Conservation (phyloP, 2,329 filamentous ascomycete species). For the Arthrobotrys conoides region DNA sequence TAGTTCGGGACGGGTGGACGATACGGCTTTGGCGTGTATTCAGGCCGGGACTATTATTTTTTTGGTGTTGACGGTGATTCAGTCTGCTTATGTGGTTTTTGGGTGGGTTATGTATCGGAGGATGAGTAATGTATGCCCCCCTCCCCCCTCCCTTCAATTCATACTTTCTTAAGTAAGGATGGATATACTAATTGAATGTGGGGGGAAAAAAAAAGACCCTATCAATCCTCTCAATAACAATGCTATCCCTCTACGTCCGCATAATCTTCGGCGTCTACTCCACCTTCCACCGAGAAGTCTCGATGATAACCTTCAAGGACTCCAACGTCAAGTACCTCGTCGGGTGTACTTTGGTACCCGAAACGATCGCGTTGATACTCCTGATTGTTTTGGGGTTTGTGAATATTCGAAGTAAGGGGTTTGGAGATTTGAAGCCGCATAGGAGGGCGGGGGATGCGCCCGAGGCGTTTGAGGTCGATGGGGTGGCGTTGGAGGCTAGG, state of each 20-base stretch:
- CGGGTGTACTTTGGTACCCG: slow-evolving; percentile 51
- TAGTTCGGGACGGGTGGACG: background rate
- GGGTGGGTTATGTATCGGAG: slow-evolving; percentile 23
- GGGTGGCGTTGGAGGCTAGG: background rate
- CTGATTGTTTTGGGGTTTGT: slow-evolving; percentile 32
- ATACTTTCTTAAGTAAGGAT: background rate
- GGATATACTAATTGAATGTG: background rate
- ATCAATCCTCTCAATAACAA: slow-evolving; percentile 14
- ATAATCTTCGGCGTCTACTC: slow-evolving; percentile 57
- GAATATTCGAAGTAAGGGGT: slow-evolving; percentile 21
- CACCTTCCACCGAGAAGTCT: slow-evolving; percentile 52
- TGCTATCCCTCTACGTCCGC: slow-evolving; percentile 40
- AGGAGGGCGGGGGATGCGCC: background rate
- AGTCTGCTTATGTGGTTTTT: slow-evolving; percentile 35
- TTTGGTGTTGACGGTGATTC: slow-evolving; percentile 49
- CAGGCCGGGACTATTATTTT: slow-evolving; percentile 55
- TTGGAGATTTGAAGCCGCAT: background rate
- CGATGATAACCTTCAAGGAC: slow-evolving; percentile 16
- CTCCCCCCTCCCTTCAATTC: background rate
- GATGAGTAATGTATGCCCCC: slow-evolving; percentile 25
- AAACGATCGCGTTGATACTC: slow-evolving; percentile 38
- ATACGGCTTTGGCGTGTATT: slow-evolving; percentile 37
- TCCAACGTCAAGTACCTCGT: slow-evolving; percentile 48
- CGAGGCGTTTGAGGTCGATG: slow-evolving; percentile 40
- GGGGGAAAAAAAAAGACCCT: slow-evolving; percentile 32